A percentile compares a stretch with the other conserved stretches of the same genome.
Evolutionary conservation across 1,284 basidiomycete genomes (phyloP).

Genomic region (Naganishia liquefaciens): DNA sequence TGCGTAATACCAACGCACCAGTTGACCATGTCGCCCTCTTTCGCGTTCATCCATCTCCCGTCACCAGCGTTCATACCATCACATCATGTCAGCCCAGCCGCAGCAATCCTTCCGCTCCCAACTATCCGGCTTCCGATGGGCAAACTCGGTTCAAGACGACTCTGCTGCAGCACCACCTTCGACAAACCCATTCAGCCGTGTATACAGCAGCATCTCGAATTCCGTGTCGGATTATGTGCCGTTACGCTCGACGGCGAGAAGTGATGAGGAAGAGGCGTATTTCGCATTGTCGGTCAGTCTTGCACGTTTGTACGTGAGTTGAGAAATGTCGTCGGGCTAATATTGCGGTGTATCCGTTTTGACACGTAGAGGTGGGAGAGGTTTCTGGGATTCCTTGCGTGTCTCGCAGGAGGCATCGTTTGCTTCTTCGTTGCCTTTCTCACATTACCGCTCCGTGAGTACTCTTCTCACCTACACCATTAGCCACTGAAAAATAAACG

Average conservation of each 20-base stretch:
- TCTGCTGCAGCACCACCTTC: slow-evolving; percentile 56
- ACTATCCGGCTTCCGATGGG: slow-evolving; percentile 74
- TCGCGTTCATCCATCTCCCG: no score
- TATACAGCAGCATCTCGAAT: slow-evolving; percentile 56
- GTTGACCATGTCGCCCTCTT: no score
- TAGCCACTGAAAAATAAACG: not conserved
- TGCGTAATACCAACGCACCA: slow-evolving; percentile 11
- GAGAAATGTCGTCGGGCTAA: not conserved
- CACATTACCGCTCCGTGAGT: slow-evolving; percentile 70
- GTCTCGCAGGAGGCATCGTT: slow-evolving; percentile 82
- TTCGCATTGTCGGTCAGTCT: slow-evolving; percentile 78
- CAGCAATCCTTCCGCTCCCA: slow-evolving; percentile 47
- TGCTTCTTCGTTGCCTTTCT: slow-evolving; percentile 96
- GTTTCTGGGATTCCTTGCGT: slow-evolving; percentile 89
- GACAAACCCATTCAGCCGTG: slow-evolving; percentile 56
- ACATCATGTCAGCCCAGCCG: slow-evolving; percentile 9
- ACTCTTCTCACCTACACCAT: no score
- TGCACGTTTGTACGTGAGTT: slow-evolving; percentile 1
- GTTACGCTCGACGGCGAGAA: slow-evolving; percentile 73
- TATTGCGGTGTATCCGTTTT: not conserved
- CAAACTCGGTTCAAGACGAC: slow-evolving; percentile 71
- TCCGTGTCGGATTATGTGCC: slow-evolving; percentile 77
- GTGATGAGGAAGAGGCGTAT: slow-evolving; percentile 95
- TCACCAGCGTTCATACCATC: no score
- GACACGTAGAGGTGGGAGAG: slow-evolving; percentile 57